Conservation (phyloP, 2,329 filamentous ascomycete species). For the Sporothrix pseudoabietina region DNA sequence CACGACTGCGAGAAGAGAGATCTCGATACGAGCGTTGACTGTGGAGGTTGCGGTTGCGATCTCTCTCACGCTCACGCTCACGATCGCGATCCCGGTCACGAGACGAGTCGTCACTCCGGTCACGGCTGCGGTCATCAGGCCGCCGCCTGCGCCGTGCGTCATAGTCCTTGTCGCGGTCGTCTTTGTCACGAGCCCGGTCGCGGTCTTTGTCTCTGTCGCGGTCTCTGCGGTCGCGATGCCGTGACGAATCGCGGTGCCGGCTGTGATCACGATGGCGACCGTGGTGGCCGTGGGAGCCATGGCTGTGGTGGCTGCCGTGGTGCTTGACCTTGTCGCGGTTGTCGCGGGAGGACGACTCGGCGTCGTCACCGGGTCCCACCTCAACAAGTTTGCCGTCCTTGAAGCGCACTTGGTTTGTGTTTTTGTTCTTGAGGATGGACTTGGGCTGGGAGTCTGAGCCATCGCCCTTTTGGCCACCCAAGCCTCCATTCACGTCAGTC, state of each 20-base stretch:
- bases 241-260: conserved; percentile 36
- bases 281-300: neutral
- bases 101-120: conserved; percentile 37
- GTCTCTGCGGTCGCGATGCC: conserved; percentile 28
- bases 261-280: conserved; percentile 19
- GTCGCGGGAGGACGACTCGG: neutral
- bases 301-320: neutral
- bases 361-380: conserved; percentile 42
- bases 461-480: conserved; percentile 35
- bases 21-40: conserved; percentile 28
- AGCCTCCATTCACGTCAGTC: conserved; percentile 35
- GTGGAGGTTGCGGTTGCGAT: conserved; percentile 39
- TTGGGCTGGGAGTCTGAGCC: conserved; percentile 50
- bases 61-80: conserved; percentile 38
- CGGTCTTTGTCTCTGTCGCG: conserved; percentile 36
- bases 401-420: conserved; percentile 59
- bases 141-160: conserved; percentile 14
- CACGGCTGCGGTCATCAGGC: conserved; percentile 34
- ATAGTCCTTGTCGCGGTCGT: conserved; percentile 32
- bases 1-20: neutral
- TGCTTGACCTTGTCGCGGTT: neutral
- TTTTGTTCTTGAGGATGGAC: conserved; percentile 64
- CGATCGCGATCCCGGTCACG: conserved; percentile 39
- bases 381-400: conserved; percentile 51
- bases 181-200: conserved; percentile 34